Percentiles rank a stretch among this genome's conserved stretches.
These are phyloP conservation scores for Ogataea allantospora DNA, from an alignment of 805 yeast species.

Conservation along the genomic window DNA sequence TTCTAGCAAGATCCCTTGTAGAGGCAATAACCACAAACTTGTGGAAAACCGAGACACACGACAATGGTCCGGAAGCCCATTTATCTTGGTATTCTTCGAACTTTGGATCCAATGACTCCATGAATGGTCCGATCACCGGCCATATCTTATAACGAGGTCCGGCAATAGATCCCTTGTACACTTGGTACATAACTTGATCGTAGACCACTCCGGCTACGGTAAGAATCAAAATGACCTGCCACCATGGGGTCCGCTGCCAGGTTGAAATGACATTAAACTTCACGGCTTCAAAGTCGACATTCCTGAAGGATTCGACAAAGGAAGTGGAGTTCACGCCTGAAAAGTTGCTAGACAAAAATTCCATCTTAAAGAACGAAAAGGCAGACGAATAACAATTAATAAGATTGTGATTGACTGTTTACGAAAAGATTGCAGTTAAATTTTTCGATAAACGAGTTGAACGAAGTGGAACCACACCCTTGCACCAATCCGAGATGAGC, in stretches of 20 bases:
- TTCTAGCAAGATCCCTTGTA: slow-evolving; percentile 82
- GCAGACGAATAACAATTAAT: slow-evolving; percentile 1
- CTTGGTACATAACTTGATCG: slow-evolving; percentile 77
- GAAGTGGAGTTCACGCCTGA: slow-evolving; percentile 10
- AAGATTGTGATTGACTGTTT: slow-evolving; percentile 8
- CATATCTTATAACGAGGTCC: slow-evolving; percentile 87
- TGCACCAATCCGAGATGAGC: too few relatives aligned
- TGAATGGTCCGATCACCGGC: slow-evolving; percentile 96
- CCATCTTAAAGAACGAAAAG: slow-evolving; percentile 17
- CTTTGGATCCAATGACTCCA: slow-evolving; percentile 92
- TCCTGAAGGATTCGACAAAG: slow-evolving; percentile 7
- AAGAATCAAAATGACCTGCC: slow-evolving; percentile 48
- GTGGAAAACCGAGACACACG: slow-evolving; percentile 97
- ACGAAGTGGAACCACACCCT: slow-evolving; percentile 5
- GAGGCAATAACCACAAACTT: slow-evolving; percentile 95
- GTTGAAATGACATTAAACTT: slow-evolving; percentile 5
- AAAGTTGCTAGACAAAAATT: slow-evolving; percentile 14
- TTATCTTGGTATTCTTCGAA: slow-evolving; percentile 90
- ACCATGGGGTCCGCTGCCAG: slow-evolving; percentile 44
- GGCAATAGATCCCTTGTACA: slow-evolving; percentile 82
- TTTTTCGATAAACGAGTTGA: slow-evolving; percentile 10
- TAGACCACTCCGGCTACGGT: slow-evolving; percentile 51
- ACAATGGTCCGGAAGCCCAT: slow-evolving; percentile 92
- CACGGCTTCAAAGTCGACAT: slow-evolving; percentile 6
- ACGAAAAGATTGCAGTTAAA: slow-evolving; percentile 8